Percentiles rank a stretch among this genome's conserved stretches.
Evolutionary conservation across 805 yeast genomes (phyloP).

Genomic region (Nakazawaea ernobii): DNA sequence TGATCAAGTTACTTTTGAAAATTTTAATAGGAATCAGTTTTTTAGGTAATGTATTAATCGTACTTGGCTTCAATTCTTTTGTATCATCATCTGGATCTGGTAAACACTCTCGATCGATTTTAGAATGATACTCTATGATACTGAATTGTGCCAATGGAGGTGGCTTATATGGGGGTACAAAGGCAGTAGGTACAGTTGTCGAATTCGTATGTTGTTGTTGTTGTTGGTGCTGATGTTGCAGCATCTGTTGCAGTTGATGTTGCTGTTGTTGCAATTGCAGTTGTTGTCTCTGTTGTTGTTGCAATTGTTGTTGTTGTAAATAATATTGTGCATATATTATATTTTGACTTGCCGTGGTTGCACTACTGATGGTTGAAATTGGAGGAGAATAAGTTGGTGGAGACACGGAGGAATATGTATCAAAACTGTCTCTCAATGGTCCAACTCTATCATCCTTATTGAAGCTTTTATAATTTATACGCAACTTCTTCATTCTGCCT

Average conservation of each 20-base stretch:
- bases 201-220: neutral
- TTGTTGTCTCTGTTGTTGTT: constrained; percentile 1
- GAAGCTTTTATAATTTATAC: constrained; percentile 6
- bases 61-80: constrained; percentile 4
- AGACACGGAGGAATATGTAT: neutral
- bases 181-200: constrained; percentile 1
- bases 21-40: constrained; percentile 3
- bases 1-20: constrained; percentile 1
- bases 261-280: neutral
- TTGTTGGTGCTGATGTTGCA: constrained; percentile 2
- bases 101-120: neutral
- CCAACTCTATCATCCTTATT: constrained; percentile 1
- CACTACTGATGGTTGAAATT: neutral
- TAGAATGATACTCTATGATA: constrained; percentile 2
- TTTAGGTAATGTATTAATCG: constrained; percentile 2
- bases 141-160: constrained; percentile 5
- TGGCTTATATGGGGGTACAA: constrained; percentile 4
- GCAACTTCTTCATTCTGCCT: constrained; percentile 10
- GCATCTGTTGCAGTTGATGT: neutral
- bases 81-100: neutral
- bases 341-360: too few species aligned
- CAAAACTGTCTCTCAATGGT: neutral
- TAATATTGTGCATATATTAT: neutral
- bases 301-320: neutral
- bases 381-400: neutral